phyloP scores from a whole-genome alignment of 2,329 filamentous ascomycete genomes.

The Lecanicillium sp. region DNA sequence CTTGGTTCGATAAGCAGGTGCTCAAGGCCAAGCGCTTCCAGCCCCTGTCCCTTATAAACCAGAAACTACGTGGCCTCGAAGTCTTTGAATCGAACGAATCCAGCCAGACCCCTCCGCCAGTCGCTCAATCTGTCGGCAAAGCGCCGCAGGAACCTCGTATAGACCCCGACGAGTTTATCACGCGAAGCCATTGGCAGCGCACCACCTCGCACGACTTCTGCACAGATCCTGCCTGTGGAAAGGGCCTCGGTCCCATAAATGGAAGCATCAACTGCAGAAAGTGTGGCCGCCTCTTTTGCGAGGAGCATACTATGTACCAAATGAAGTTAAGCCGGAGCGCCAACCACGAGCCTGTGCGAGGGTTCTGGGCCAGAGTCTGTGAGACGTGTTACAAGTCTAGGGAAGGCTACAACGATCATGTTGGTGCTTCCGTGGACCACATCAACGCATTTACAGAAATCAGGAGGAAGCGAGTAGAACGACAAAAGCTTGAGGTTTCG shows the following conservation, averaged over 20 bases:
- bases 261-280: slow-evolving; percentile 89
- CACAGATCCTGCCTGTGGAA: slow-evolving; percentile 79
- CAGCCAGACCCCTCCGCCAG: slow-evolving; percentile 23
- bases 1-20: slow-evolving; percentile 94
- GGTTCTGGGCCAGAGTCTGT: slow-evolving; percentile 90
- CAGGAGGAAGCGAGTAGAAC: slow-evolving; percentile 73
- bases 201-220: slow-evolving; percentile 68
- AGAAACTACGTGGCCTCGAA: slow-evolving; percentile 86
- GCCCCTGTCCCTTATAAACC: slow-evolving; percentile 82
- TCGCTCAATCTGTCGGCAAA: slow-evolving; percentile 29
- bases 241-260: slow-evolving; percentile 68
- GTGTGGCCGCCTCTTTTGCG: slow-evolving; percentile 89
- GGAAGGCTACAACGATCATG: slow-evolving; percentile 89
- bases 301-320: slow-evolving; percentile 98
- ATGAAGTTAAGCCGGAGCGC: slow-evolving; percentile 93
- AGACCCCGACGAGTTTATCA: slow-evolving; percentile 88
- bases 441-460: slow-evolving; percentile 61
- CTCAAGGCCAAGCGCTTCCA: slow-evolving; percentile 90
- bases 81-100: slow-evolving; percentile 90
- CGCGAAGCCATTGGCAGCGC: slow-evolving; percentile 81
- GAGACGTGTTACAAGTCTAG: slow-evolving; percentile 99
- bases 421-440: slow-evolving; percentile 63
- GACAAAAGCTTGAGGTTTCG: slow-evolving; percentile 79
- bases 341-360: slow-evolving; percentile 79
- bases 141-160: slow-evolving; percentile 33